These are phyloP conservation scores for Hypoxylon lienhwacheense DNA, from an alignment of 495 filamentous ascomycete genomes.

Conservation along the genomic window DNA sequence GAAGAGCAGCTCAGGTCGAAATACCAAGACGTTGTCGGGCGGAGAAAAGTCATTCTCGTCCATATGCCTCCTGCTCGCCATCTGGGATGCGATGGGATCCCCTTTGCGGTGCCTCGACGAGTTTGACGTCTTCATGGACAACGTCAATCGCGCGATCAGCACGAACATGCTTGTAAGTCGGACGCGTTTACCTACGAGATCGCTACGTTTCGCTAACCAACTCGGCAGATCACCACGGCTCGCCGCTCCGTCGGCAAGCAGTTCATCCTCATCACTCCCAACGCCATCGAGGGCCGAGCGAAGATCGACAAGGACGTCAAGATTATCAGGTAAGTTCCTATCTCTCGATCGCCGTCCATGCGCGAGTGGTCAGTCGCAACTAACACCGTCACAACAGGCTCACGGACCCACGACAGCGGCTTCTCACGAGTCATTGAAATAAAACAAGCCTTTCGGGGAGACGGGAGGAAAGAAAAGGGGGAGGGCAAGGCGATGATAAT, in stretches of 20 bases:
- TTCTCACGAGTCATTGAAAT: constrained; percentile 44
- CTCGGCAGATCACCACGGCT: constrained; percentile 73
- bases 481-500: background rate
- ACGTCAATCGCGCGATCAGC: constrained; percentile 88
- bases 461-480: too few relatives aligned
- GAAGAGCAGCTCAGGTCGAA: constrained; percentile 65
- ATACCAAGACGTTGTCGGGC: constrained; percentile 88
- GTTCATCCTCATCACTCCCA: constrained; percentile 95
- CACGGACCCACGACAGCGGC: constrained; percentile 60
- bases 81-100: constrained; percentile 98
- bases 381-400: constrained; percentile 29
- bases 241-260: constrained; percentile 83
- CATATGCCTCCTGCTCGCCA: constrained; percentile 84
- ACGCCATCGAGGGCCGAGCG: constrained; percentile 74
- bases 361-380: background rate
- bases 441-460: background rate
- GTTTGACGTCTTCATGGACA: constrained; percentile 99
- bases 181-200: background rate
- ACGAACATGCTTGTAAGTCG: constrained; percentile 89
- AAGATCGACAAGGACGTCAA: constrained; percentile 73
- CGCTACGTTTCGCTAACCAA: constrained; percentile 14
- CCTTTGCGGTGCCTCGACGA: constrained; percentile 95
- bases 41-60: constrained; percentile 98
- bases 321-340: constrained; percentile 70
- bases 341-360: background rate